Conservation (phyloP, 768 basidiomycete species). For the Termitomyces heimii region DNA sequence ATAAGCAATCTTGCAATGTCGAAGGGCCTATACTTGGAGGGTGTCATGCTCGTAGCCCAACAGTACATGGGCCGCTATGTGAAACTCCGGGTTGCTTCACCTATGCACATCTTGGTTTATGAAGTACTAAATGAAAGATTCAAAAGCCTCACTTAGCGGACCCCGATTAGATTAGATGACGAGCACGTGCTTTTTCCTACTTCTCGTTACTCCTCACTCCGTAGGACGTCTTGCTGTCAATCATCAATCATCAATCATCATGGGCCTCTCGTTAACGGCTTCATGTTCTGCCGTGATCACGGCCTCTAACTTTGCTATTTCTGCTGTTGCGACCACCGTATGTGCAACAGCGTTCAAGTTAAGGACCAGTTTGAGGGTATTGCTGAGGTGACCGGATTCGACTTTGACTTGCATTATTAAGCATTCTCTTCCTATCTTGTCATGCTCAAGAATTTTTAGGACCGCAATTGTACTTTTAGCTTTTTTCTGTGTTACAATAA, state of each 20-base stretch:
- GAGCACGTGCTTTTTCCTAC: background rate
- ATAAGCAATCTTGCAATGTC: background rate
- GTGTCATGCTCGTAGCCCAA: background rate
- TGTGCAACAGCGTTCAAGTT: conserved; percentile 25
- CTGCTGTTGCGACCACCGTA: conserved; percentile 27
- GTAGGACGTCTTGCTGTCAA: background rate
- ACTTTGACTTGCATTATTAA: conserved; percentile 12
- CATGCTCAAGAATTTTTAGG: conserved; percentile 2
- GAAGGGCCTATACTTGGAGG: background rate
- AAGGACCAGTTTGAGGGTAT: conserved; percentile 19
- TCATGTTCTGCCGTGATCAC: conserved; percentile 27
- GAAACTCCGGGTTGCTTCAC: background rate
- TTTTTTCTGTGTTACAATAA: too few relatives aligned
- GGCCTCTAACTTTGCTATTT: conserved; percentile 24
- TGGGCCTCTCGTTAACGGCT: conserved; percentile 22
- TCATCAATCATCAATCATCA: background rate
- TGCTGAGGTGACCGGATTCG: conserved; percentile 11
- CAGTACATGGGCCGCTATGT: background rate
- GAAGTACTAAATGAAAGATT: background rate
- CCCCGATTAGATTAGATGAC: background rate
- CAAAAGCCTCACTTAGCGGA: too few relatives aligned
- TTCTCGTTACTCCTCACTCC: too few relatives aligned
- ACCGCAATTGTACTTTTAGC: too few relatives aligned
- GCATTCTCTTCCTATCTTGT: background rate
- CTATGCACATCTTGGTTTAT: background rate